Percentiles rank a stretch among this genome's conserved stretches.
Evolutionary conservation across 2,329 filamentous ascomycete genomes (phyloP).

Genomic region (Neonectria magnoliae): DNA sequence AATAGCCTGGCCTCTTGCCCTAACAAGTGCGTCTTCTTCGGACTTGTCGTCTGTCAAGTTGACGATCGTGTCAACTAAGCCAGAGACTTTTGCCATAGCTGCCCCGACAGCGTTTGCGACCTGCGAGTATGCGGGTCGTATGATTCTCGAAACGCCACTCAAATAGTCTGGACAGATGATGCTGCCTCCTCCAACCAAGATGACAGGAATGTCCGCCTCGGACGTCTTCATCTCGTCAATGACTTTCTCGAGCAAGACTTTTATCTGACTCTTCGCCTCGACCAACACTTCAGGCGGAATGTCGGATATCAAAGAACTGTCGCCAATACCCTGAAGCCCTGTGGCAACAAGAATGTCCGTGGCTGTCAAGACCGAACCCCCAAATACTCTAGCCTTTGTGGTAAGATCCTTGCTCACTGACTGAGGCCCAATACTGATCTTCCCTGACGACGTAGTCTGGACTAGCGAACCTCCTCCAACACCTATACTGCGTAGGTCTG

Average conservation of each 20-base stretch:
- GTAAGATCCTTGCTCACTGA: slow-evolving; percentile 23
- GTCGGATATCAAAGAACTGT: neutral
- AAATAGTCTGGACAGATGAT: slow-evolving; percentile 7
- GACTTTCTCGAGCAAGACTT: neutral
- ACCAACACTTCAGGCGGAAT: neutral
- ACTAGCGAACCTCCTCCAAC: slow-evolving; percentile 27
- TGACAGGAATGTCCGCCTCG: slow-evolving; percentile 8
- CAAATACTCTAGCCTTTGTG: slow-evolving; percentile 12
- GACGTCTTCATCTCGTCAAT: slow-evolving; percentile 21
- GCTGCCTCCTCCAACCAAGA: slow-evolving; percentile 18
- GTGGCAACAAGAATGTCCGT: slow-evolving; percentile 19
- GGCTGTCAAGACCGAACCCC: slow-evolving; percentile 12
- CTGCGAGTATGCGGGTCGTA: slow-evolving; percentile 1
- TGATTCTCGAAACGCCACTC: slow-evolving; percentile 3
- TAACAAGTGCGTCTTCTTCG: neutral
- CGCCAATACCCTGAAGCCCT: slow-evolving; percentile 3
- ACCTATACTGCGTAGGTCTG: slow-evolving; percentile 23
- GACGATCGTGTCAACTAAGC: slow-evolving; percentile 12
- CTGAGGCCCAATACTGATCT: slow-evolving; percentile 6
- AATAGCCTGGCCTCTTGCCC: slow-evolving; percentile 7
- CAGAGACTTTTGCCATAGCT: slow-evolving; percentile 7
- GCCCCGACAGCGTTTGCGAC: slow-evolving; percentile 24
- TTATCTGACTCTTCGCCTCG: slow-evolving; percentile 7
- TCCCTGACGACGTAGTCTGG: neutral
- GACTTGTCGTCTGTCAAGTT: slow-evolving; percentile 1